Evolutionary conservation across 768 basidiomycete genomes (phyloP).

Genomic region (Kwoniella dejecticola): DNA sequence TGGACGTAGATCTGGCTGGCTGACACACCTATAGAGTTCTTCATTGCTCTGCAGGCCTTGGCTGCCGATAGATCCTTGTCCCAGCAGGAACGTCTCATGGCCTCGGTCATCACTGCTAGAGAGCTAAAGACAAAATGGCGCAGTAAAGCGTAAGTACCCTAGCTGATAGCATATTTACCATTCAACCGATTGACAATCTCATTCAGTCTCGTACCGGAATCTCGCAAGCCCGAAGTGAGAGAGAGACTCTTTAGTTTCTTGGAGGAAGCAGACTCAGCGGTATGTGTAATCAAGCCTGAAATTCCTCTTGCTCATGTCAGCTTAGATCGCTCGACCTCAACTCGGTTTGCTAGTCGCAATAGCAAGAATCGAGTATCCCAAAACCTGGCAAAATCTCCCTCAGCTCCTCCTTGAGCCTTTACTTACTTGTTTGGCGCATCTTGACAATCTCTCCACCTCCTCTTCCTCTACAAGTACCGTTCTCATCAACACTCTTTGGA

Average conservation of each 20-base stretch:
- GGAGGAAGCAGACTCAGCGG: conserved; percentile 46
- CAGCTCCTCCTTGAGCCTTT: conserved; percentile 48
- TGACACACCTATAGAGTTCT: conserved; percentile 34
- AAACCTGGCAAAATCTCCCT: conserved; percentile 44
- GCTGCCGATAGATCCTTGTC: conserved; percentile 38
- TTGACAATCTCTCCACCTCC: conserved; percentile 17
- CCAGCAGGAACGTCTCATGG: conserved; percentile 44
- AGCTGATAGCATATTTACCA: no score
- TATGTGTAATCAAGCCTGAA: conserved; percentile 12
- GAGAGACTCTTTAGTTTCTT: conserved; percentile 51
- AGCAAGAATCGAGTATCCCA: conserved; percentile 50
- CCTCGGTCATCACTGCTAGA: conserved; percentile 47
- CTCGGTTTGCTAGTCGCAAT: conserved; percentile 46
- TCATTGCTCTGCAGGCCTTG: conserved; percentile 44
- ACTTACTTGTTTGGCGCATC: conserved; percentile 40
- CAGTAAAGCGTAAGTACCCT: conserved; percentile 52
- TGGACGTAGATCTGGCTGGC: not conserved
- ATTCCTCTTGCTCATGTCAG: not conserved
- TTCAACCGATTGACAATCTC: no score
- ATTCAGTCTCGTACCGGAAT: conserved; percentile 49
- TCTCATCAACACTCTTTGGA: conserved; percentile 52
- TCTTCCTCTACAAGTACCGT: conserved; percentile 41
- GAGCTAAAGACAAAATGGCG: conserved; percentile 56
- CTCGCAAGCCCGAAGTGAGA: conserved; percentile 47
- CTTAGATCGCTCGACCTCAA: conserved; percentile 53